A percentile compares a stretch with the other conserved stretches of the same genome.
Evolutionary conservation across 2,329 filamentous ascomycete genomes (phyloP).

Genomic region (Myriosclerotinia curreyana): DNA sequence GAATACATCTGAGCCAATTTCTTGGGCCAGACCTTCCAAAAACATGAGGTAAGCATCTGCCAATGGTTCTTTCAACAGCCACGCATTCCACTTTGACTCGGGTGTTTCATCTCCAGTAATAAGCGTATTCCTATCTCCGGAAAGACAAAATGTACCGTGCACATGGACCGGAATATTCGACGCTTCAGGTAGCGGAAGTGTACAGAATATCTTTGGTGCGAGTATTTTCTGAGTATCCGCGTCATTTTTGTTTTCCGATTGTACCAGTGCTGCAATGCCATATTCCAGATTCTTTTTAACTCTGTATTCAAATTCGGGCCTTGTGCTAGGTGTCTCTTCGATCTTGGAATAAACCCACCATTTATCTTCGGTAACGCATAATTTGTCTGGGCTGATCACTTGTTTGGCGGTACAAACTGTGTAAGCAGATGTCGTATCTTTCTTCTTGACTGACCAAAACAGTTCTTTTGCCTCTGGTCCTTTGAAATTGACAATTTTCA

Average conservation of each 20-base stretch:
- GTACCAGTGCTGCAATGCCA: slow-evolving; percentile 30
- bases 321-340: slow-evolving; percentile 23
- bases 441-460: slow-evolving; percentile 28
- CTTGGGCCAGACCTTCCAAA: slow-evolving; percentile 26
- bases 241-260: background rate
- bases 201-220: slow-evolving; percentile 28
- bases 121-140: slow-evolving; percentile 36
- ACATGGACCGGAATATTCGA: slow-evolving; percentile 36
- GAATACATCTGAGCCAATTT: slow-evolving; percentile 25
- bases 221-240: background rate
- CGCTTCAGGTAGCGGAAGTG: slow-evolving; percentile 28
- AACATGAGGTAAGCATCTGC: slow-evolving; percentile 34
- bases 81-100: slow-evolving; percentile 32
- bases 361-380: slow-evolving; percentile 24
- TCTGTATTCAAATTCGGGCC: slow-evolving; percentile 22
- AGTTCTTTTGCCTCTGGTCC: slow-evolving; percentile 22
- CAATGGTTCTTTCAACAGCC: slow-evolving; percentile 30
- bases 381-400: slow-evolving; percentile 1
- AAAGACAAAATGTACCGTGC: slow-evolving; percentile 38
- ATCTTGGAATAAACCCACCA: slow-evolving; percentile 29
- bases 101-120: slow-evolving; percentile 26
- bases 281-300: slow-evolving; percentile 31
- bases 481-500: slow-evolving; percentile 29
- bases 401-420: slow-evolving; percentile 22
- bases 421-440: slow-evolving; percentile 10